Conservation (phyloP, 139 green algal genomes). For the Closterium sp. region DNA sequence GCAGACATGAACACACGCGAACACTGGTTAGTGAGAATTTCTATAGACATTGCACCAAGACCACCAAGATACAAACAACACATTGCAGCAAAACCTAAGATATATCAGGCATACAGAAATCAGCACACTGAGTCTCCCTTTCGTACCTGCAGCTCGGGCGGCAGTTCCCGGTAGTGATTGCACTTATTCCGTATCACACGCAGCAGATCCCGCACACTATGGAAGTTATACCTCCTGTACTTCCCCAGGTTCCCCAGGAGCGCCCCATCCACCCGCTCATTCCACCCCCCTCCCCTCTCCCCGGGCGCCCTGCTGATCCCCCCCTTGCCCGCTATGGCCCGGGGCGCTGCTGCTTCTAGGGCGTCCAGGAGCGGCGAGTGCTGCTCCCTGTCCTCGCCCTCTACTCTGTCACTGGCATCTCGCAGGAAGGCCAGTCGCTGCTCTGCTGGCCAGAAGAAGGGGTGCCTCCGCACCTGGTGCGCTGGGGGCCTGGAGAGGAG, state of each 20-base stretch:
- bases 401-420: slow-evolving; percentile 76
- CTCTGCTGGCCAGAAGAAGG: slow-evolving; percentile 83
- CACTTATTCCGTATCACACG: slow-evolving; percentile 98
- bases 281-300: slow-evolving; percentile 65
- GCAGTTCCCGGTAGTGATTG: slow-evolving; percentile 94
- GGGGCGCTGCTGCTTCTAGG: slow-evolving; percentile 36
- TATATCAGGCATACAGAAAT: too few species aligned
- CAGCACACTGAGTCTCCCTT: too few species aligned
- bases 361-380: slow-evolving; percentile 31
- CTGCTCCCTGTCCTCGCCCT: slow-evolving; percentile 78
- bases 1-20: background rate
- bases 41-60: too few species aligned
- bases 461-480: slow-evolving; percentile 74
- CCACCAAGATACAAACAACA: too few species aligned
- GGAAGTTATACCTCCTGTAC: slow-evolving; percentile 65
- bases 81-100: too few species aligned
- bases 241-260: slow-evolving; percentile 85
- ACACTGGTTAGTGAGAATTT: too few species aligned
- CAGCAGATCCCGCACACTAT: slow-evolving; percentile 87
- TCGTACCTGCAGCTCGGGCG: slow-evolving; percentile 51
- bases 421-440: slow-evolving; percentile 85
- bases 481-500: slow-evolving; percentile 65
- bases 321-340: slow-evolving; percentile 13
- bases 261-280: slow-evolving; percentile 63
- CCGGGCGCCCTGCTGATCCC: background rate